Evolutionary conservation across 129 eudicot species (phyloP).

Genomic region (Centella asiatica): DNA sequence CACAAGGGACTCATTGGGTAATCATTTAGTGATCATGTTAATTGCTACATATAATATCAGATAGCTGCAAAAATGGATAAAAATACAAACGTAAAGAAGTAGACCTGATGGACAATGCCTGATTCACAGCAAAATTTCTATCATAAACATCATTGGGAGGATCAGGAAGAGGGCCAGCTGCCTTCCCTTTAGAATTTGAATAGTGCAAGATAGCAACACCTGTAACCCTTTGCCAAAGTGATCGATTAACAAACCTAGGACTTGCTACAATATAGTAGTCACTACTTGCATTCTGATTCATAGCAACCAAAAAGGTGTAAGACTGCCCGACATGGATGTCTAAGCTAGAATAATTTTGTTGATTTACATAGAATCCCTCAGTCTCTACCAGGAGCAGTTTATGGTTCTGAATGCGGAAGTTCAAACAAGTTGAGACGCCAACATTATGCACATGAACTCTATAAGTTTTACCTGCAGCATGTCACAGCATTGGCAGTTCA

Average conservation of each 20-base stretch:
- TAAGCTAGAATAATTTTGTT: constrained; percentile 12
- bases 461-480: constrained; percentile 26
- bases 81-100: not conserved
- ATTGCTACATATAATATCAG: not conserved
- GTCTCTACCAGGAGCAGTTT: constrained; percentile 20
- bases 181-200: constrained; percentile 39
- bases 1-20: not conserved
- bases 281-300: constrained; percentile 45
- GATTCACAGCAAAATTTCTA: not conserved
- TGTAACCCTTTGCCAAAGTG: constrained; percentile 31
- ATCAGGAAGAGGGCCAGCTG: constrained; percentile 42
- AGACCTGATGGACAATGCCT: constrained; percentile 4
- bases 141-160: constrained; percentile 33
- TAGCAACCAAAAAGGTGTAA: constrained; percentile 37
- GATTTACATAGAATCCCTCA: constrained; percentile 16
- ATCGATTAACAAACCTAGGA: constrained; percentile 41
- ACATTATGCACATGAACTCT: constrained; percentile 26
- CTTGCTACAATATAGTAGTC: constrained; percentile 48
- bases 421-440: constrained; percentile 25
- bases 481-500: not conserved
- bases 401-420: constrained; percentile 24
- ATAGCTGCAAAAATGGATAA: not conserved
- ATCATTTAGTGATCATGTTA: not conserved
- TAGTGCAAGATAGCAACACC: constrained; percentile 40
- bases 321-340: constrained; percentile 42